Evolutionary conservation across 306 rosid species (phyloP), one percentile per base, ranked within the genome.

Genomic region (Pyrus communis): DNA sequence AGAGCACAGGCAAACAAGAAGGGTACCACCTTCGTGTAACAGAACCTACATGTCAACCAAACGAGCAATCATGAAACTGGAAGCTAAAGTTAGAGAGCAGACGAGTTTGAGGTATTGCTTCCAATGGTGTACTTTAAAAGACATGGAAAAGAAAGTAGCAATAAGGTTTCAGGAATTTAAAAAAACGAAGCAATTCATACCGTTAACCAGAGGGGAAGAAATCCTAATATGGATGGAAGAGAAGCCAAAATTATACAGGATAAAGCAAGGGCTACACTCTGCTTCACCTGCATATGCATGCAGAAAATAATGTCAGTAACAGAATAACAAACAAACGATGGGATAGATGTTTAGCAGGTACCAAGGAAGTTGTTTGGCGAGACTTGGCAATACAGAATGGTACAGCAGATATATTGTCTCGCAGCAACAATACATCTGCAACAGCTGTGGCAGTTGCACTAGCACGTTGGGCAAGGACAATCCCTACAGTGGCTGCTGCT

Each of bases 391-490:
- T 87, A 74, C 96, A 95, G 85, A 95, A 95, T 49, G 99, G 97
- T 64, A 95, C 96, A 63, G 85, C 90, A 49, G 97, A 88, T 82
- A 95, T 95, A 77, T 87, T 92, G 84, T 95, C 96, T 25, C 85
- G 89, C 66, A 95, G 91, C 82, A 92, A 79, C 79, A 95, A 82
- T 62, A 92, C 96, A 69, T 95, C 99, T 49, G 99, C 99, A 64
- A 95, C 97, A 49, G 97, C 99, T 49, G 82, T 85, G 64, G 99
- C 99, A 71, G 99, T 95, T 62, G 99, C 99, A 78, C 99, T 95
- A 40, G 97, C 97, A 67, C 97, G 99, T 23, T 84, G 92, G 68
- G 97, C 99, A 74, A 95, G 99, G 59, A 95, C 99, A 69, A 95
- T 95, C 73, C 97, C 99, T 23, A 92, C 89, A 30, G 99, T 92